Conservation (phyloP, 495 filamentous ascomycete genomes). For the Neurospora sp. region DNA sequence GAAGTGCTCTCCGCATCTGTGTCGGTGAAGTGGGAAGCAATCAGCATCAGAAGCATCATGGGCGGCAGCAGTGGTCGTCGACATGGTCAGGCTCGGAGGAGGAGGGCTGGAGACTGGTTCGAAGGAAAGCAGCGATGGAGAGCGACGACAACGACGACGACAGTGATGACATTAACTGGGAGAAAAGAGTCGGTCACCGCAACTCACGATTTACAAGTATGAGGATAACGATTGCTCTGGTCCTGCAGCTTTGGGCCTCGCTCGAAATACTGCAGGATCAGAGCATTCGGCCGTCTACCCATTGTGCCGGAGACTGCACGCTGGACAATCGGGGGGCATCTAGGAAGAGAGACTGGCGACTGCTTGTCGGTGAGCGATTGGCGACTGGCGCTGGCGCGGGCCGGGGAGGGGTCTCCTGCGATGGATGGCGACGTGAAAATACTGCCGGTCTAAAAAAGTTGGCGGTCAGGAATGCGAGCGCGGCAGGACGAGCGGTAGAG, state of each 20-base stretch:
- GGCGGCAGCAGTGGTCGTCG: not conserved
- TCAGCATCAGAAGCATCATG: not conserved
- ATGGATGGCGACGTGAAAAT: slow-evolving; percentile 14
- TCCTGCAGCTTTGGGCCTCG: slow-evolving; percentile 73
- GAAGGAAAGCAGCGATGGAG: not conserved
- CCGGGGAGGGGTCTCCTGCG: slow-evolving; percentile 12
- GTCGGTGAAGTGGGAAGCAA: not conserved
- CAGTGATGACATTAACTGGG: not conserved
- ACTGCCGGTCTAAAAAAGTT: slow-evolving; percentile 22
- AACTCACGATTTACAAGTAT: slow-evolving; percentile 61
- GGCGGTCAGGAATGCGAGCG: slow-evolving; percentile 17
- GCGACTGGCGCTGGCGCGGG: not conserved
- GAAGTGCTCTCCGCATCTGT: slow-evolving; percentile 65
- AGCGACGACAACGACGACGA: slow-evolving; percentile 1
- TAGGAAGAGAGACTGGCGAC: not conserved
- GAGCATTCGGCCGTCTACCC: slow-evolving; percentile 71
- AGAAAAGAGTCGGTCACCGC: not conserved
- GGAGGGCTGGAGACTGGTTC: not conserved
- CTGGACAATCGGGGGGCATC: slow-evolving; percentile 11
- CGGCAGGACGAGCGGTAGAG: not conserved
- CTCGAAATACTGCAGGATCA: slow-evolving; percentile 77
- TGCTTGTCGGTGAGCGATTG: slow-evolving; percentile 6
- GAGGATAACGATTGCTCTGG: slow-evolving; percentile 76
- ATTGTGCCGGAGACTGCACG: slow-evolving; percentile 33
- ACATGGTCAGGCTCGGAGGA: slow-evolving; percentile 1